These are phyloP conservation scores for Microsporum canis DNA, from an alignment of 2,329 filamentous ascomycete species.

Conservation along the genomic window DNA sequence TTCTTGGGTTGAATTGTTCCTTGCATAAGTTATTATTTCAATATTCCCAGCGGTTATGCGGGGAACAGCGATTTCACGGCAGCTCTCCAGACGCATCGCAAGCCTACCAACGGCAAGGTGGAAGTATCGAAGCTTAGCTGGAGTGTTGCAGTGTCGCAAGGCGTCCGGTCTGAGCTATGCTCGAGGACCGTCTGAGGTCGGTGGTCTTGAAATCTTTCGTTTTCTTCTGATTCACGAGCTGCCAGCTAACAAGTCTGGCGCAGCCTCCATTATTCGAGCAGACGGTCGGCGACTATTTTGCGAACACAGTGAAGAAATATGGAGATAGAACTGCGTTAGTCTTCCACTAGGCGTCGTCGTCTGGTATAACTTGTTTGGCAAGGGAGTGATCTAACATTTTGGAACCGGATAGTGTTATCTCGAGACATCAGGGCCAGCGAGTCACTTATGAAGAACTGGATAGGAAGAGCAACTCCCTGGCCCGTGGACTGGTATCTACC, in stretches of 20 bases:
- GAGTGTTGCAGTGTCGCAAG: slow-evolving; percentile 11
- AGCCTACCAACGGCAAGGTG: background rate
- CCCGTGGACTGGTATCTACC: slow-evolving; percentile 54
- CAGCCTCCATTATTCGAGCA: slow-evolving; percentile 38
- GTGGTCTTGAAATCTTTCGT: slow-evolving; percentile 2
- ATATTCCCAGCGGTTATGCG: background rate
- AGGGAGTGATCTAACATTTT: slow-evolving; percentile 3
- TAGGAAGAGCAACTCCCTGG: slow-evolving; percentile 61
- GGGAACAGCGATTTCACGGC: background rate
- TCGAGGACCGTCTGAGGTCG: slow-evolving; percentile 23
- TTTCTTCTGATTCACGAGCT: background rate
- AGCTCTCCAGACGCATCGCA: background rate
- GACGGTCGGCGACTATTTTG: slow-evolving; percentile 38
- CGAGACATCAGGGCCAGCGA: slow-evolving; percentile 48
- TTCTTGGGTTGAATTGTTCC: background rate
- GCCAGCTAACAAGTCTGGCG: slow-evolving; percentile 12
- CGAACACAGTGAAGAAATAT: slow-evolving; percentile 31
- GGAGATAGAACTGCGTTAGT: slow-evolving; percentile 44
- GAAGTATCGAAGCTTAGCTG: background rate
- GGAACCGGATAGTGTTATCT: slow-evolving; percentile 40
- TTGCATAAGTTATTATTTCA: background rate
- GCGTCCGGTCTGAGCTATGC: slow-evolving; percentile 23
- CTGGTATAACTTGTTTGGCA: background rate
- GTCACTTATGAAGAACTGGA: slow-evolving; percentile 70
- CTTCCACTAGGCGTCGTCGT: background rate